Percentiles rank a stretch among this genome's conserved stretches.
phyloP scores from a whole-genome alignment of 768 basidiomycete species.

The Panaeolus papilionaceus region DNA sequence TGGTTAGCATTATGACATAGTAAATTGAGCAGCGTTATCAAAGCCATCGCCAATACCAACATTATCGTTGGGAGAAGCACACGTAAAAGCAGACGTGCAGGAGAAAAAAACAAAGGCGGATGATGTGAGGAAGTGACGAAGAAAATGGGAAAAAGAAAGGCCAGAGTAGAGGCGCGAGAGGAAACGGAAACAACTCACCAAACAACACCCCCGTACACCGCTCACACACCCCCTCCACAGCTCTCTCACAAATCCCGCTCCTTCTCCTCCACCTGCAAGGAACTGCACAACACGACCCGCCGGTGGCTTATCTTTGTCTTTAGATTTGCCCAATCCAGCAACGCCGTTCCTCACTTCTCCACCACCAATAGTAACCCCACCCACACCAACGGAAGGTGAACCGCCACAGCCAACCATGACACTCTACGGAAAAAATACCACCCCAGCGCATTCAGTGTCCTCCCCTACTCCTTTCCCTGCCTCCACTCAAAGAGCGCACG shows the following conservation, averaged over 20 bases:
- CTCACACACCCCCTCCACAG: conserved; percentile 75
- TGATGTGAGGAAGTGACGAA: no score
- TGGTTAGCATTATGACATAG: no score
- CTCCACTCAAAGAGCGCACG: background rate
- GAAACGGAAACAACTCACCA: background rate
- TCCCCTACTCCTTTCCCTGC: conserved; percentile 4
- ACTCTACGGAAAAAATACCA: conserved; percentile 61
- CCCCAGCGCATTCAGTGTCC: conserved; percentile 40
- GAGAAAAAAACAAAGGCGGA: no score
- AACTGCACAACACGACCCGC: background rate
- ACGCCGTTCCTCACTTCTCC: conserved; percentile 39
- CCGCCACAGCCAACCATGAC: background rate
- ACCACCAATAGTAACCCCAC: conserved; percentile 43
- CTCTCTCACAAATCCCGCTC: conserved; percentile 69
- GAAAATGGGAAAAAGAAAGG: no score
- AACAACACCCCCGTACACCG: conserved; percentile 29
- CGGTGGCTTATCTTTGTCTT: background rate
- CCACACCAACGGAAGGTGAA: conserved; percentile 43
- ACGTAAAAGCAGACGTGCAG: no score
- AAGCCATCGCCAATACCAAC: no score
- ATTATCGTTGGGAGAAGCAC: no score
- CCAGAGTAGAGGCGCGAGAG: no score
- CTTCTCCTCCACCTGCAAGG: conserved; percentile 33
- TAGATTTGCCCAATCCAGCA: conserved; percentile 36
- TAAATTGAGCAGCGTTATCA: no score